Evolutionary conservation across 2,329 filamentous ascomycete genomes (phyloP).

Genomic region (Paraphoma sp.): DNA sequence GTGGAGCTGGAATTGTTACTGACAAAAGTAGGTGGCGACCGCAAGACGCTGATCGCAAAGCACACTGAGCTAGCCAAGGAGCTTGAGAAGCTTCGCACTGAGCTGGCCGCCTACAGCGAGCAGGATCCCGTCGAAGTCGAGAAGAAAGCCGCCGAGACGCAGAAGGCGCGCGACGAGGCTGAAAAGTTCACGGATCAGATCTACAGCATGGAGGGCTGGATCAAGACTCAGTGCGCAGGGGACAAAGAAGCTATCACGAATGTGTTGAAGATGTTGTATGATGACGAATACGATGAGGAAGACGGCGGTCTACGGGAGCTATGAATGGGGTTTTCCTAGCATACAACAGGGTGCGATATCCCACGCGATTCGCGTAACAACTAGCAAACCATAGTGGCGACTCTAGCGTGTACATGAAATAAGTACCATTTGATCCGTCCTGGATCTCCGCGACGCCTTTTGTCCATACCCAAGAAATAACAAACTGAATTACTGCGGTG

Average conservation of each 20-base stretch:
- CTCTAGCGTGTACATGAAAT: no score
- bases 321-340: constrained; percentile 3
- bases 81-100: constrained; percentile 46
- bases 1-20: background rate
- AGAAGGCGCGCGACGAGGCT: constrained; percentile 34
- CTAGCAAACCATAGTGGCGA: no score
- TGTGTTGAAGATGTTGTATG: constrained; percentile 57
- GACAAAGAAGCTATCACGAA: constrained; percentile 54
- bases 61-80: constrained; percentile 46
- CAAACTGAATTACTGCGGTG: background rate
- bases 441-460: background rate
- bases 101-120: constrained; percentile 54
- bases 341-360: no score
- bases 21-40: constrained; percentile 30
- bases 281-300: constrained; percentile 61
- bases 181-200: constrained; percentile 55
- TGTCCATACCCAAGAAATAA: background rate
- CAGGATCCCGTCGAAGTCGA: constrained; percentile 55
- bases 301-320: constrained; percentile 57
- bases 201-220: constrained; percentile 54
- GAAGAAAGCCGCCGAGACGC: constrained; percentile 45
- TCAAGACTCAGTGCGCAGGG: constrained; percentile 41
- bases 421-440: no score
- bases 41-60: constrained; percentile 47
- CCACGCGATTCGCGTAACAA: no score